Percentiles rank a stretch among this genome's conserved stretches.
phyloP scores from a whole-genome alignment of 805 yeast genomes.

The Isabelozyma rhagii region DNA sequence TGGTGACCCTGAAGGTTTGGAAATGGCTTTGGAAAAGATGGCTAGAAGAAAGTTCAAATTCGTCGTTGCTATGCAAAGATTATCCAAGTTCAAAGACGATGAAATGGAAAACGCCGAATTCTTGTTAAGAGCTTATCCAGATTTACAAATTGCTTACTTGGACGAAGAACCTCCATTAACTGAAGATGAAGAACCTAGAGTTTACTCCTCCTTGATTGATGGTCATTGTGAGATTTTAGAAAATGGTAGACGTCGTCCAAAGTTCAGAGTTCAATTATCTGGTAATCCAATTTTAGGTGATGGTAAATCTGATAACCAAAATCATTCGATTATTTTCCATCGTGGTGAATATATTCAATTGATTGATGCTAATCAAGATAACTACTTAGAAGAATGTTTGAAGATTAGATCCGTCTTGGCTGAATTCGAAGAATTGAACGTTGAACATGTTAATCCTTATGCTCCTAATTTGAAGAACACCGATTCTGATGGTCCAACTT shows the following conservation, averaged over 20 bases:
- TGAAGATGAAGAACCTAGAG: conserved; percentile 43
- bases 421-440: conserved; percentile 64
- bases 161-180: conserved; percentile 48
- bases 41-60: conserved; percentile 62
- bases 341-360: conserved; percentile 81
- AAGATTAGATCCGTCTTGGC: conserved; percentile 72
- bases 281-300: conserved; percentile 85
- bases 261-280: conserved; percentile 61
- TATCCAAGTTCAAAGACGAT: conserved; percentile 50
- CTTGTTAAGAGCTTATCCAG: conserved; percentile 63
- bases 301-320: conserved; percentile 83
- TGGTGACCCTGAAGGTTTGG: conserved; percentile 95
- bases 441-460: conserved; percentile 76
- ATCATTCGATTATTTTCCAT: conserved; percentile 68
- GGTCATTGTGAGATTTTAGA: conserved; percentile 61
- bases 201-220: conserved; percentile 67
- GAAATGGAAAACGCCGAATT: conserved; percentile 60
- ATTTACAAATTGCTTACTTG: conserved; percentile 59
- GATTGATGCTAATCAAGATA: conserved; percentile 82
- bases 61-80: conserved; percentile 63
- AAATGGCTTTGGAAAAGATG: conserved; percentile 84
- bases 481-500: conserved; percentile 31
- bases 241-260: conserved; percentile 58
- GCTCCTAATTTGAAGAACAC: conserved; percentile 66
- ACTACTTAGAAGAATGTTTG: conserved; percentile 76